Conservation (phyloP, 2,329 filamentous ascomycete species). For the Colletotrichum plurivorum region DNA sequence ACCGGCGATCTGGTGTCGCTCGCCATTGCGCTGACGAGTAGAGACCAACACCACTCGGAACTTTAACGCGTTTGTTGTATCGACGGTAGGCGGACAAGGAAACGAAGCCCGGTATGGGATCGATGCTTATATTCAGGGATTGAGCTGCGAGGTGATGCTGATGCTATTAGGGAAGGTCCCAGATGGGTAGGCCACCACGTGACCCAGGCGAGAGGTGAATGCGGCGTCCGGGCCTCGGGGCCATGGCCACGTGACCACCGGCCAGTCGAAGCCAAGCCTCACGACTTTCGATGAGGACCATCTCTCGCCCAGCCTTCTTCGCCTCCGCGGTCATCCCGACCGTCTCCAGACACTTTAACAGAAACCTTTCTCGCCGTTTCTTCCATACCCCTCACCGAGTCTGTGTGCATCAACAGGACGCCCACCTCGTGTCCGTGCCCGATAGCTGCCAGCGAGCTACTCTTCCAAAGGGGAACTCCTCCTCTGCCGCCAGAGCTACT, state of each 20-base stretch:
- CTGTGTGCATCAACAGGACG: background rate
- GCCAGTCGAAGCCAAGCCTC: no score
- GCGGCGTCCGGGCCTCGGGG: no score
- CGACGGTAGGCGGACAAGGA: no score
- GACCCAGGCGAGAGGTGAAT: no score
- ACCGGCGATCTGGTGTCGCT: conserved; percentile 41
- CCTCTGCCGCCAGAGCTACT: background rate
- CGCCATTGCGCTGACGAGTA: conserved; percentile 25
- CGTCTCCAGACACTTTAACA: background rate
- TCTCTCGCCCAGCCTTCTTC: background rate
- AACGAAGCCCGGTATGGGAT: no score
- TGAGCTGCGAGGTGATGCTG: no score
- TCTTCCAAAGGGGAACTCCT: conserved; percentile 22
- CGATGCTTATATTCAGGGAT: no score
- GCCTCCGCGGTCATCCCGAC: background rate
- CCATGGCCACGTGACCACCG: no score
- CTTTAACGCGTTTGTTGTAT: no score
- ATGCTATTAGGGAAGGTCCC: no score
- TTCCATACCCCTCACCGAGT: conserved; percentile 38
- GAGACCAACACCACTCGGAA: no score
- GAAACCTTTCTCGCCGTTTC: conserved; percentile 1
- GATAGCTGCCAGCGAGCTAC: conserved; percentile 26
- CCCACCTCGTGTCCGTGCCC: conserved; percentile 19
- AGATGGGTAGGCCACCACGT: no score
- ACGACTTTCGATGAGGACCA: background rate